Evolutionary conservation across 1,284 basidiomycete genomes (phyloP), one percentile per base, ranked within the genome.

Genomic region (Pseudozyma tsukubaensis): DNA sequence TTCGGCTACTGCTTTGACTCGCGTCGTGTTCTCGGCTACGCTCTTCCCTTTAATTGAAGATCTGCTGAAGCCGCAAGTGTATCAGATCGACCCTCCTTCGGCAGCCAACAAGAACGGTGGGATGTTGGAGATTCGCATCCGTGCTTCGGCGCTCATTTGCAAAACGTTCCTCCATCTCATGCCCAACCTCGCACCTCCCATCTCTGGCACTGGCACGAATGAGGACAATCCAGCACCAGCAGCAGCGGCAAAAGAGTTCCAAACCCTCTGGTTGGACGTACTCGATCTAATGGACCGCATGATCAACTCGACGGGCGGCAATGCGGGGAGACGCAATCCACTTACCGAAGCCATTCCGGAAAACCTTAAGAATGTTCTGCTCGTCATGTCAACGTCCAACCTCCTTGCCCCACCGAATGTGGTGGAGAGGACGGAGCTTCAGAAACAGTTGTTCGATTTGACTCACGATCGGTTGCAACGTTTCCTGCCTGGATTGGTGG

Each of bases 161-260:
- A 97, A 97, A 86, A 90, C 91, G 5, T 97, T 99, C 86, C 91
- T 99, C 88, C 94, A 97, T 80, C 92, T 94, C 72, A 91, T 95
- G 70, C 88, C 92, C n/a, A n/a, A n/a, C n/a, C n/a, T n/a, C n/a
- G n/a, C n/a, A n/a, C n/a, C n/a, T n/a, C n/a, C n/a, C n/a, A n/a
- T n/a, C n/a, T n/a, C n/a, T n/a, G n/a, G n/a, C n/a, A n/a, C n/a
- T n/a, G n/a, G n/a, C n/a, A n/a, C n/a, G n/a, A n/a, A n/a, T n/a
- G n/a, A n/a, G n/a, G n/a, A n/a, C n/a, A n/a, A n/a, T n/a, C n/a
- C n/a, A n/a, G n/a, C n/a, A n/a, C n/a, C n/a, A n/a, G n/a, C n/a
- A n/a, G n/a, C n/a, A n/a, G n/a, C n/a, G n/a, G n/a, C n/a, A n/a
- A n/a, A n/a, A n/a, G 91, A 92, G 78, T 90, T 96, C 70, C 88